These are phyloP conservation scores for Quercus wislizeni DNA, from an alignment of 306 rosid species.

Conservation along the genomic window DNA sequence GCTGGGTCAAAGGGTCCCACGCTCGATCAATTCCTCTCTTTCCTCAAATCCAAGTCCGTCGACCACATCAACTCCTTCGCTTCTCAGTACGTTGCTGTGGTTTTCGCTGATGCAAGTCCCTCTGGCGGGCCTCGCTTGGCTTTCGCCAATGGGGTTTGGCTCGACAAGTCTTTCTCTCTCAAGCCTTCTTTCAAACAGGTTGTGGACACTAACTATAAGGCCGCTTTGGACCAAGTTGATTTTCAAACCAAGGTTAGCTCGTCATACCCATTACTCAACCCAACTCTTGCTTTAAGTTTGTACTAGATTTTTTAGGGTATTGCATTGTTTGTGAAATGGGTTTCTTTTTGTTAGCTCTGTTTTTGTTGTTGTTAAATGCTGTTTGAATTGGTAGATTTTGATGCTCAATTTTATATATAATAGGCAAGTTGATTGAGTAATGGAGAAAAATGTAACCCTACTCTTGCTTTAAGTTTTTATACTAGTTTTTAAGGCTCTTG, in stretches of 20 bases:
- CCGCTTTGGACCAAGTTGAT: constrained; percentile 51
- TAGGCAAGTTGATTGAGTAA: too few species aligned
- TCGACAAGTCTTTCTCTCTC: constrained; percentile 55
- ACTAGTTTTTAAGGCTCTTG: too few species aligned
- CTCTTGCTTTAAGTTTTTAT: too few species aligned
- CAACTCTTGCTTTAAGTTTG: background rate
- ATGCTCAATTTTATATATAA: too few species aligned
- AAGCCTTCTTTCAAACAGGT: constrained; percentile 65
- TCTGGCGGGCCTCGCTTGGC: constrained; percentile 72
- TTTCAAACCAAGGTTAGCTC: constrained; percentile 55
- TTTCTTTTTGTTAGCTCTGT: background rate
- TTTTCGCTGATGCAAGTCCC: constrained; percentile 55
- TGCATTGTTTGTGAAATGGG: background rate
- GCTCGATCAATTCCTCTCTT: constrained; percentile 61
- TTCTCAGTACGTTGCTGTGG: constrained; percentile 50
- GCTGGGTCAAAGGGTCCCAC: constrained; percentile 74
- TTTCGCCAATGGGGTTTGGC: constrained; percentile 65
- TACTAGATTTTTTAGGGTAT: background rate
- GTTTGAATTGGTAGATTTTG: too few species aligned
- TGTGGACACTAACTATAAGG: constrained; percentile 46
- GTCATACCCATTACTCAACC: background rate
- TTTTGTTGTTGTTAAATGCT: background rate
- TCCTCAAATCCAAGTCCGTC: constrained; percentile 62
- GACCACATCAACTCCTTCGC: constrained; percentile 59
- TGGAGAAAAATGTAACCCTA: too few species aligned